Percentiles rank a stretch among this genome's conserved stretches.
These are phyloP conservation scores for Theobroma grandiflorum DNA, from an alignment of 441 rosid species.

Conservation along the genomic window DNA sequence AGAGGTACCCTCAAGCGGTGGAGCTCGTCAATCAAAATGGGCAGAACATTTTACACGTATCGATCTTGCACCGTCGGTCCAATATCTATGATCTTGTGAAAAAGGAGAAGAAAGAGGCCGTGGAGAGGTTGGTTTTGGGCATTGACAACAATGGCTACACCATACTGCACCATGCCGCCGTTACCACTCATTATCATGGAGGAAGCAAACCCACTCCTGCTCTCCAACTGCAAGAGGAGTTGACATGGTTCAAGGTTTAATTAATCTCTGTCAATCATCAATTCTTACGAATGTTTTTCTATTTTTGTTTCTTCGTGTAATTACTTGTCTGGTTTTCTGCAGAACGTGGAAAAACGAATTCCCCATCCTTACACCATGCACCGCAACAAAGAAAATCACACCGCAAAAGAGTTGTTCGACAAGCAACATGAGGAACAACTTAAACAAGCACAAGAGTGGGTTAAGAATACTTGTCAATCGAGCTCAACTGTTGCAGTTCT, in stretches of 20 bases:
- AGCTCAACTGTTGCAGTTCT: neutral
- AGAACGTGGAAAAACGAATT: conserved; percentile 17
- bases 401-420: conserved; percentile 21
- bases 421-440: conserved; percentile 14
- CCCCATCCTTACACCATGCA: conserved; percentile 28
- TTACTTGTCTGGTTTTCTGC: neutral
- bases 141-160: conserved; percentile 26
- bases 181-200: neutral
- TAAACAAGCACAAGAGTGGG: neutral
- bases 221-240: conserved; percentile 37
- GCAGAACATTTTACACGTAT: conserved; percentile 36
- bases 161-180: conserved; percentile 34
- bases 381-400: neutral
- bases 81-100: neutral
- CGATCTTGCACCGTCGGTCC: conserved; percentile 16
- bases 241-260: conserved; percentile 35
- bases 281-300: neutral
- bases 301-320: neutral
- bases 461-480: neutral
- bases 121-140: neutral
- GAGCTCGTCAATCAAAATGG: neutral
- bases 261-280: neutral
- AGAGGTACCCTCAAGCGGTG: conserved; percentile 24
- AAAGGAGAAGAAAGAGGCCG: neutral
- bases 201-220: conserved; percentile 35